phyloP scores from a whole-genome alignment of 805 yeast species.

The Kluyveromyces nonfermentans region DNA sequence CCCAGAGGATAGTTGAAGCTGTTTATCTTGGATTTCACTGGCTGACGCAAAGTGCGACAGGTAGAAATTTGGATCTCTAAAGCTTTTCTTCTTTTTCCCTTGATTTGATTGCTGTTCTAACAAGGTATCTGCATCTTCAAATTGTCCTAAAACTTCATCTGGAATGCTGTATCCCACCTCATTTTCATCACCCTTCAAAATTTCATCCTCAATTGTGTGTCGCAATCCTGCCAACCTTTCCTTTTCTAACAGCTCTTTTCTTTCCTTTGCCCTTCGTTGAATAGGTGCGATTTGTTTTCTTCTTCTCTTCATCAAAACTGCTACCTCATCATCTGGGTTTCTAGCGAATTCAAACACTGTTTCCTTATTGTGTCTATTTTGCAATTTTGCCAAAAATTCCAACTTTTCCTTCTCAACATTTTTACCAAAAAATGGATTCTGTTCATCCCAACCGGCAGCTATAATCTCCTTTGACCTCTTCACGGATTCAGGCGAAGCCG shows the following conservation, averaged over 20 bases:
- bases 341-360: constrained; percentile 89
- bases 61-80: constrained; percentile 69
- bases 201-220: constrained; percentile 66
- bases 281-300: constrained; percentile 83
- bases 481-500: constrained; percentile 81
- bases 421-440: constrained; percentile 68
- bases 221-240: constrained; percentile 69
- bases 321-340: constrained; percentile 55
- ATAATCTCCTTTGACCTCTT: constrained; percentile 75
- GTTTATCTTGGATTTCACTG: constrained; percentile 75
- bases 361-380: constrained; percentile 64
- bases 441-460: constrained; percentile 79
- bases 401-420: constrained; percentile 68
- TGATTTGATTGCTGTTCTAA: constrained; percentile 23
- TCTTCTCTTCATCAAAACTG: constrained; percentile 77
- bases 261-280: constrained; percentile 67
- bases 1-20: constrained; percentile 42
- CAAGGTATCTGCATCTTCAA: constrained; percentile 33
- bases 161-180: constrained; percentile 42
- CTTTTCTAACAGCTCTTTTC: constrained; percentile 54
- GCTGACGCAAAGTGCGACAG: constrained; percentile 86
- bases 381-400: constrained; percentile 59
- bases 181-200: constrained; percentile 41
- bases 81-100: constrained; percentile 39
- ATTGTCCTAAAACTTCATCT: constrained; percentile 32